Evolutionary conservation across 1,284 basidiomycete genomes (phyloP).

Genomic region (Waitea zeae): DNA sequence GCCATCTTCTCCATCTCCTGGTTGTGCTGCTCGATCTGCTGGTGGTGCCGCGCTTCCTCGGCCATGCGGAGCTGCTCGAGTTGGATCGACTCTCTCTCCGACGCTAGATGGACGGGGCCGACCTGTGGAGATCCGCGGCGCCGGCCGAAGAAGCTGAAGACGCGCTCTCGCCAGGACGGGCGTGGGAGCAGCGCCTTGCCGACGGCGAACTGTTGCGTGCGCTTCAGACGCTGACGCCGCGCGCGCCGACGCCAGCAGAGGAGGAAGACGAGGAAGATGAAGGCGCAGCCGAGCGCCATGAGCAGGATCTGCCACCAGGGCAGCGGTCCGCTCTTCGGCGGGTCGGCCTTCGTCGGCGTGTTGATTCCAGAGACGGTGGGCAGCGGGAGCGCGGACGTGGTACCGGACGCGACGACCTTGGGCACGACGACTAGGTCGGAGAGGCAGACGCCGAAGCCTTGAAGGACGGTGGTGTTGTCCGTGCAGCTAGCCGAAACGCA

Average conservation of each 20-base stretch:
- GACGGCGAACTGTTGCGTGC: constrained; percentile 45
- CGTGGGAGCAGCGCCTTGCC: constrained; percentile 32
- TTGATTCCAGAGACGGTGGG: constrained; percentile 38
- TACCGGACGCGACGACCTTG: constrained; percentile 18
- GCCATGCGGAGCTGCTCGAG: constrained; percentile 23
- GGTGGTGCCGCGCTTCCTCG: constrained; percentile 30
- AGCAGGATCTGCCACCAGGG: constrained; percentile 72
- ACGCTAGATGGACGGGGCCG: background rate
- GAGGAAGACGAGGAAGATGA: constrained; percentile 51
- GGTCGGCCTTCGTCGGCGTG: constrained; percentile 21
- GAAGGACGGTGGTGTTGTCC: constrained; percentile 31
- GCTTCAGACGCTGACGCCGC: constrained; percentile 43
- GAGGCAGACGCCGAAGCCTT: constrained; percentile 61
- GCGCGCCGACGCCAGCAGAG: constrained; percentile 52
- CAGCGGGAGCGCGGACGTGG: constrained; percentile 22
- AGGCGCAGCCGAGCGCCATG: constrained; percentile 63
- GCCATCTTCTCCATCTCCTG: constrained; percentile 28
- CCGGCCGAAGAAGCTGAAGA: constrained; percentile 33
- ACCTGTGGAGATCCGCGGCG: constrained; percentile 9
- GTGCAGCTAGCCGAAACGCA: constrained; percentile 47
- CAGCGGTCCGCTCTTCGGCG: constrained; percentile 19
- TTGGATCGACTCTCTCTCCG: constrained; percentile 20
- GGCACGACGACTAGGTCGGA: constrained; percentile 47
- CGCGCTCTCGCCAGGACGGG: constrained; percentile 31
- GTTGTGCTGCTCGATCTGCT: constrained; percentile 30